Evolutionary conservation across 495 filamentous ascomycete species (phyloP).

Genomic region (Aspergillus haitiensis): DNA sequence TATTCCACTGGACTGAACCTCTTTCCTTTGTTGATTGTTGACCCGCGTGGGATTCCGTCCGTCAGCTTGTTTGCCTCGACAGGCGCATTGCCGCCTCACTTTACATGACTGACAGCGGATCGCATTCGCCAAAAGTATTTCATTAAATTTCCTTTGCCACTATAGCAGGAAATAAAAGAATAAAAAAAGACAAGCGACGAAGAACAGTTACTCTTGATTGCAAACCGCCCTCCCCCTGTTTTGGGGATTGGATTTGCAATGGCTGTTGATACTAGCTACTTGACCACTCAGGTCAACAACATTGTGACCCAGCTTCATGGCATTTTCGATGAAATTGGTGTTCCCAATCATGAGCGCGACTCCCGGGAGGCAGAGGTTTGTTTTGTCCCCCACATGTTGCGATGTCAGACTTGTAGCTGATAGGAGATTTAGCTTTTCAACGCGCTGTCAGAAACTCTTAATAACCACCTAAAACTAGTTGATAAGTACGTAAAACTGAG

Average conservation of each 20-base stretch:
- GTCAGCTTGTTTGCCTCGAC: slow-evolving; percentile 23
- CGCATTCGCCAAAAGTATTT: slow-evolving; percentile 32
- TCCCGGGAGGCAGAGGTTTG: slow-evolving; percentile 79
- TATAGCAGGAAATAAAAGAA: slow-evolving; percentile 19
- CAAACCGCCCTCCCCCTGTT: slow-evolving; percentile 32
- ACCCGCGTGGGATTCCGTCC: slow-evolving; percentile 20
- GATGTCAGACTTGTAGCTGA: slow-evolving; percentile 15
- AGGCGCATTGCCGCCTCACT: slow-evolving; percentile 24
- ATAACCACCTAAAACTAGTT: slow-evolving; percentile 78
- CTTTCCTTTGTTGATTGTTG: slow-evolving; percentile 26
- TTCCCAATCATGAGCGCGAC: slow-evolving; percentile 86
- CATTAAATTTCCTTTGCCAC: slow-evolving; percentile 27
- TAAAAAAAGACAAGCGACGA: too few species aligned
- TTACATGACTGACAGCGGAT: slow-evolving; percentile 22
- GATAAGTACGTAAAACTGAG: slow-evolving; percentile 52
- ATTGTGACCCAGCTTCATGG: slow-evolving; percentile 89
- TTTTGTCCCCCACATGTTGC: slow-evolving; percentile 5
- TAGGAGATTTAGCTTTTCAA: slow-evolving; percentile 65
- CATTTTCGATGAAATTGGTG: slow-evolving; percentile 94
- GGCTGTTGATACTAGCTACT: slow-evolving; percentile 85
- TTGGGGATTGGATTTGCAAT: slow-evolving; percentile 46
- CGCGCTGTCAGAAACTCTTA: slow-evolving; percentile 81
- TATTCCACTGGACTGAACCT: slow-evolving; percentile 16
- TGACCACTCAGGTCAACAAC: slow-evolving; percentile 89
- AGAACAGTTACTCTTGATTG: slow-evolving; percentile 2